Conservation (phyloP, 2,329 filamentous ascomycete genomes). For the Trichoderma oligosporum region DNA sequence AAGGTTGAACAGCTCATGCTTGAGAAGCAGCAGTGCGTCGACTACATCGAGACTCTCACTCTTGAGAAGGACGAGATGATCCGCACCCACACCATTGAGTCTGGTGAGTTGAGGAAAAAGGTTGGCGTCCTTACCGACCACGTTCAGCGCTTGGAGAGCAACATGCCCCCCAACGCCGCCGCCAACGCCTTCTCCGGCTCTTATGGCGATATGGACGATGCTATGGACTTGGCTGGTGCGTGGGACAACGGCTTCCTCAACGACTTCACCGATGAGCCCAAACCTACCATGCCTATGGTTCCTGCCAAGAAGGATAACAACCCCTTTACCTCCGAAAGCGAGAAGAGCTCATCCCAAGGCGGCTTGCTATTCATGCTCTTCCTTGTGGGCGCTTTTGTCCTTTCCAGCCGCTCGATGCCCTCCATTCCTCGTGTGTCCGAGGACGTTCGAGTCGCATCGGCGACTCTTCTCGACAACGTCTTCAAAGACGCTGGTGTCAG, state of each 20-base stretch:
- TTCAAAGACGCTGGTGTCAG: constrained; percentile 73
- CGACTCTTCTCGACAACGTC: constrained; percentile 73
- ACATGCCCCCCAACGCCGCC: constrained; percentile 37
- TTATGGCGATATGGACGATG: constrained; percentile 75
- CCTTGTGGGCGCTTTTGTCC: constrained; percentile 91
- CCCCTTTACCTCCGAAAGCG: constrained; percentile 39
- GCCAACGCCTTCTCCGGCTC: constrained; percentile 63
- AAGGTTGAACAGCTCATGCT: constrained; percentile 67
- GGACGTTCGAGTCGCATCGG: constrained; percentile 73
- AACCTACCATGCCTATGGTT: constrained; percentile 55
- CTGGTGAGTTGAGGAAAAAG: constrained; percentile 87
- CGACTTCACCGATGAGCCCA: constrained; percentile 65
- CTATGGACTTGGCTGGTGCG: constrained; percentile 69
- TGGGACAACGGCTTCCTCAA: constrained; percentile 79
- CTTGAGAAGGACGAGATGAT: constrained; percentile 92
- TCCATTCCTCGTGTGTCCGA: constrained; percentile 75
- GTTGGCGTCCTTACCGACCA: constrained; percentile 75
- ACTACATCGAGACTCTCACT: constrained; percentile 71
- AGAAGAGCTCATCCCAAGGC: constrained; percentile 70
- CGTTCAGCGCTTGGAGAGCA: constrained; percentile 65
- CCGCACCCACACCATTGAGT: constrained; percentile 82
- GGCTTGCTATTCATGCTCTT: constrained; percentile 91
- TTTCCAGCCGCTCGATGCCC: constrained; percentile 73
- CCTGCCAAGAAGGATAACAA: constrained; percentile 48
- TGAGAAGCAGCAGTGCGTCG: constrained; percentile 70